Evolutionary conservation across 2,329 filamentous ascomycete genomes (phyloP).

Genomic region (Cercospora sp.): DNA sequence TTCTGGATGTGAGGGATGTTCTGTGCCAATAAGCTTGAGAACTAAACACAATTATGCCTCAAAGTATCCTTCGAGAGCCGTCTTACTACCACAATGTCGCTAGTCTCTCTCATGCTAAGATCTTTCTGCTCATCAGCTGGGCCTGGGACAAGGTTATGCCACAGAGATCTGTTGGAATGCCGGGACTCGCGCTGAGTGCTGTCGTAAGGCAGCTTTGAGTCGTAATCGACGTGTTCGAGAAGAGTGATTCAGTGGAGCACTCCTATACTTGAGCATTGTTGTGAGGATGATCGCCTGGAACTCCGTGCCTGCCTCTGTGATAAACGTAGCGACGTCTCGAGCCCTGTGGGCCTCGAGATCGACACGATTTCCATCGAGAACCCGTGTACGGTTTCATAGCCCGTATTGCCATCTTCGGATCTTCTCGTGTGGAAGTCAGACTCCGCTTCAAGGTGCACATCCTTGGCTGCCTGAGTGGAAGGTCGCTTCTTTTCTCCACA

Average conservation of each 20-base stretch:
- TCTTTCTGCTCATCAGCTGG: not conserved
- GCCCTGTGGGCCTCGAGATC: not conserved
- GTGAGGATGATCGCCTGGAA: not conserved
- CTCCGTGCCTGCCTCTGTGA: not conserved
- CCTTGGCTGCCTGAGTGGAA: too few species aligned
- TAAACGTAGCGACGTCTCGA: not conserved
- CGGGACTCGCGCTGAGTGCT: too few species aligned
- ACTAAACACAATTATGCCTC: not conserved
- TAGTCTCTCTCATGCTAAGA: not conserved
- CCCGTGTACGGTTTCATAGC: too few species aligned
- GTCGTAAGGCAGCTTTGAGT: not conserved
- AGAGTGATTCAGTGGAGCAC: not conserved
- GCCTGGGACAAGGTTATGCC: not conserved
- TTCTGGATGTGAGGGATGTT: not conserved
- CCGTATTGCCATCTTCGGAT: too few species aligned
- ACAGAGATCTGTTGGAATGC: too few species aligned
- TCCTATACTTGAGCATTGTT: not conserved
- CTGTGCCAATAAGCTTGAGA: not conserved
- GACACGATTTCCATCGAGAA: too few species aligned
- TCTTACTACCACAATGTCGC: not conserved
- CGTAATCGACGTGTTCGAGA: not conserved
- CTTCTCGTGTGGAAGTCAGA: not conserved
- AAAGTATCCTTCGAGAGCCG: not conserved
- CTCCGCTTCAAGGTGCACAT: not conserved
- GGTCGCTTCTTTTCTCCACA: not conserved